Base-by-base conservation (phyloP, 139 green algal species). In the Coccomyxa sp. region DNA sequence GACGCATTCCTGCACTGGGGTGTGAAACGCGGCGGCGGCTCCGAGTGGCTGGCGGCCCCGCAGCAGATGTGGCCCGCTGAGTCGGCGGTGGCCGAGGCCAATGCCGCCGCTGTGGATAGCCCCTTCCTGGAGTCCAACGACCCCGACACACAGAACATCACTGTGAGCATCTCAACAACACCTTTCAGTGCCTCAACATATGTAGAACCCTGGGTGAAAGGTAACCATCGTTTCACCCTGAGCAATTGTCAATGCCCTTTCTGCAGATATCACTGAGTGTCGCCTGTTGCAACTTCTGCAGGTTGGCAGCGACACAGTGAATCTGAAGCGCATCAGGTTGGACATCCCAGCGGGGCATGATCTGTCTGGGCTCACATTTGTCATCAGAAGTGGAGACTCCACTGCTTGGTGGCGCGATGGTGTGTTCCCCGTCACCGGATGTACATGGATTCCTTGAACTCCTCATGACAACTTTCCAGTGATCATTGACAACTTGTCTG, bases 1-100 rank as follows among this genome's bases (percentile, higher is more conserved):
- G 68, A 89, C 0, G 31, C 95, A 25, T 87, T 97, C 63, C 85
- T 98, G 88, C 95, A 98, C 89, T 98, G 95, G 95, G 95, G 94
- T 14, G 90, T 95, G 25, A 86, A 85, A 59, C 80, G 84, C 74
- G 78, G 86, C 78, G 86, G 86, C 67, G 59, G 76, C 27, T 14
- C 51, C 45, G 87, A 88, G 30, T 91, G 88, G 91, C 28, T 87
- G 81, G 58, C 32, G 38, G 86, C 91, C 21, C 59, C 79, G 23
- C 63, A 71, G 76, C 4, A 60, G 3, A 58, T 80, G 16, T 66
- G 76, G 76, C 76, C 76, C 30, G 16, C 76, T 27, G 76, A 77
- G 28, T 31, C 74, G 0, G 14, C 78, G 13, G 18, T 25, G 21
- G 63, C 21, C 18, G 63, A 83, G 17, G 86, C 78, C 63, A 86